Conservation (phyloP, 1,139 yeast genomes). For the Saccharomyces hybrid region DNA sequence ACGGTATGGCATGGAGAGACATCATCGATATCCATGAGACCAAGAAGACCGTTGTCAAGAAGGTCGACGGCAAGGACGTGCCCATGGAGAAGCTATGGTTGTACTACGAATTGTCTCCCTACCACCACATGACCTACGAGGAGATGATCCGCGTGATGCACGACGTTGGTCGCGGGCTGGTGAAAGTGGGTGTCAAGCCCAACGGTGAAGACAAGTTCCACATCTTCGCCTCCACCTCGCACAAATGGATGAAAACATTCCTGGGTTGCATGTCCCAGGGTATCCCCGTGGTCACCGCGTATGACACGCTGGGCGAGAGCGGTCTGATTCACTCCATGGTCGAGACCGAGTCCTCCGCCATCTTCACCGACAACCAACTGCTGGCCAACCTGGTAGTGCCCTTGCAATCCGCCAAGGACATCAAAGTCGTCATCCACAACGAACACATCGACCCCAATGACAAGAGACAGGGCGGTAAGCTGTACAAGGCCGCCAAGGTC, state of each 20-base stretch:
- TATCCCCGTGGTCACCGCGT: slow-evolving; percentile 89
- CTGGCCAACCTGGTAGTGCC: slow-evolving; percentile 64
- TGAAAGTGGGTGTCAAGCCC: slow-evolving; percentile 66
- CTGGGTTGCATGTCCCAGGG: slow-evolving; percentile 69
- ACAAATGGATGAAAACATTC: slow-evolving; percentile 84
- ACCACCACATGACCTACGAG: slow-evolving; percentile 55
- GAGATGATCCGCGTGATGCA: slow-evolving; percentile 47
- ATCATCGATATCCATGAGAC: slow-evolving; percentile 68
- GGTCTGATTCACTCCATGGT: slow-evolving; percentile 83
- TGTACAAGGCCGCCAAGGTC: slow-evolving; percentile 47
- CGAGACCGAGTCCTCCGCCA: slow-evolving; percentile 69
- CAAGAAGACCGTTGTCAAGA: slow-evolving; percentile 63
- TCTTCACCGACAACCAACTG: slow-evolving; percentile 76
- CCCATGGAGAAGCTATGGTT: slow-evolving; percentile 81
- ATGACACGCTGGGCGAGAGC: slow-evolving; percentile 89
- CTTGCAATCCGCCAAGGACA: slow-evolving; percentile 51
- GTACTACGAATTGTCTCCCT: slow-evolving; percentile 70
- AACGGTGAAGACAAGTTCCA: slow-evolving; percentile 58
- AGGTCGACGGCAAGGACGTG: slow-evolving; percentile 65
- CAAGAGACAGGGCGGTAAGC: slow-evolving; percentile 53
- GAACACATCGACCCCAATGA: slow-evolving; percentile 57
- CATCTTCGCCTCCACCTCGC: slow-evolving; percentile 78
- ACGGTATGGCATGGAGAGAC: slow-evolving; percentile 77
- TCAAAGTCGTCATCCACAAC: slow-evolving; percentile 64
- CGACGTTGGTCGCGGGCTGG: slow-evolving; percentile 66